Evolutionary conservation across 2,329 filamentous ascomycete species (phyloP), one percentile per base, ranked within the genome.

Genomic region (Alternaria sp.): DNA sequence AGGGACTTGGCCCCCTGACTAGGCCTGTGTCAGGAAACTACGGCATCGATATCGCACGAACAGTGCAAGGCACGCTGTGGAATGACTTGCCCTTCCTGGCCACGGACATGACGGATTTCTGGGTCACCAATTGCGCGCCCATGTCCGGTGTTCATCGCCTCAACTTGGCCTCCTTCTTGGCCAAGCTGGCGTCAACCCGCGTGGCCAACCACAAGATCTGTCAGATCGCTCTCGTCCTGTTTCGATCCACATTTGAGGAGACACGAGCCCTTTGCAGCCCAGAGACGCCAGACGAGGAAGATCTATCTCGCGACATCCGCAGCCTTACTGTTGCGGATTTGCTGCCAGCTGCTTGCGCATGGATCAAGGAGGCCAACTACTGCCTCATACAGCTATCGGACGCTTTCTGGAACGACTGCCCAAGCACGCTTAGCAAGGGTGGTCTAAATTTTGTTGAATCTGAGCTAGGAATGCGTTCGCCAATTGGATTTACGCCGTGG

Each of bases 11-110:
- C 4, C 63, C 55, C 9, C 46, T 67, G 6, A 61, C 62, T n/a
- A 60, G 62, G 23, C 62, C 62, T 37, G 62, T 65, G 9, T 23
- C 49, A 14, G 65, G 62, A 18, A 14, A 25, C 6, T 67, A 61
- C 41, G 65, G 65, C 10, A 58, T 67, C 18, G 60, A 67, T 37
- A 65, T 65, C 25, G 65, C 62, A 10, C 53, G 61, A 43, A 64
- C 61, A 55, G 47, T 58, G 25, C 28, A 63, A 21, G 65, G 65
- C 58, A 67, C 65, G 8, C 55, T 67, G 6, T 67, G 61, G 58
- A 64, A 62, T 25, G 65, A 67, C 43, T 14, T 67, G 1, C 65
- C 58, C 11, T 64, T 64, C 47, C 23, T 67, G 26, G 65, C 37
- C 14, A 58, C 59, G n/a, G 63, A 65, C 33, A 63, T 65, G 61